These are phyloP conservation scores for Entelexis sorbosivorans DNA, from an alignment of 1,139 yeast species.

Conservation along the genomic window DNA sequence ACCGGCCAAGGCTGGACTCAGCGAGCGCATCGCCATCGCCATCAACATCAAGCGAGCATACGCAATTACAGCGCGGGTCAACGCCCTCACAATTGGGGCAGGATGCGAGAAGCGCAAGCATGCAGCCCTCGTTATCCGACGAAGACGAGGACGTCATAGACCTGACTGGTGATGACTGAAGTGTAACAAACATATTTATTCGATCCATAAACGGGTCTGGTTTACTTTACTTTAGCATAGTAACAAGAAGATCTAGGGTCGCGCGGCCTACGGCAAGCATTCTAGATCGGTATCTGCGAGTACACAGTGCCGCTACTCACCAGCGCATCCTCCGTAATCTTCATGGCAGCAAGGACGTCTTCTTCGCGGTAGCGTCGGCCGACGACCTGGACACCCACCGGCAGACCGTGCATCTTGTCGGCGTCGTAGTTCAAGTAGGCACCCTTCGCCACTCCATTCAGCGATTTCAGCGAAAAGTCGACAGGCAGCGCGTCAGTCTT, in stretches of 20 bases:
- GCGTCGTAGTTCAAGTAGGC: conserved; percentile 43
- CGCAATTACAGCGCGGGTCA: background rate
- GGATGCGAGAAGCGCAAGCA: too few species aligned
- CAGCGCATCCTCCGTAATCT: conserved; percentile 31
- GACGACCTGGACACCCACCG: conserved; percentile 55
- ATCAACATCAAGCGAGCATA: background rate
- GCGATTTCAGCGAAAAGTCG: conserved; percentile 29
- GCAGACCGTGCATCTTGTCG: conserved; percentile 48
- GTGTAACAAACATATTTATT: conserved; percentile 2
- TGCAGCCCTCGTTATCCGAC: background rate
- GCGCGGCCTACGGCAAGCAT: too few species aligned
- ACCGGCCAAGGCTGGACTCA: too few species aligned
- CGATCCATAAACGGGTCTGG: background rate
- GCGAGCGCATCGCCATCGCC: background rate
- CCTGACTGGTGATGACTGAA: conserved; percentile 15
- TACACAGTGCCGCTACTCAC: conserved; percentile 32
- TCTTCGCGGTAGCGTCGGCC: conserved; percentile 54
- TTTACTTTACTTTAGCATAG: too few species aligned
- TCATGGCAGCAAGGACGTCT: conserved; percentile 41
- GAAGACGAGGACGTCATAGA: conserved; percentile 17
- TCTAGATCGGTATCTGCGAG: conserved; percentile 21
- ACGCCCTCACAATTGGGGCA: background rate
- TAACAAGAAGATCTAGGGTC: background rate
- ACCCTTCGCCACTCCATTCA: conserved; percentile 34
- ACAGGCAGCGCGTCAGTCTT: conserved; percentile 38